A percentile compares a stretch with the other conserved stretches of the same genome.
Conservation (phyloP, 2,329 filamentous ascomycete genomes). For the Alternaria tenuissima region DNA sequence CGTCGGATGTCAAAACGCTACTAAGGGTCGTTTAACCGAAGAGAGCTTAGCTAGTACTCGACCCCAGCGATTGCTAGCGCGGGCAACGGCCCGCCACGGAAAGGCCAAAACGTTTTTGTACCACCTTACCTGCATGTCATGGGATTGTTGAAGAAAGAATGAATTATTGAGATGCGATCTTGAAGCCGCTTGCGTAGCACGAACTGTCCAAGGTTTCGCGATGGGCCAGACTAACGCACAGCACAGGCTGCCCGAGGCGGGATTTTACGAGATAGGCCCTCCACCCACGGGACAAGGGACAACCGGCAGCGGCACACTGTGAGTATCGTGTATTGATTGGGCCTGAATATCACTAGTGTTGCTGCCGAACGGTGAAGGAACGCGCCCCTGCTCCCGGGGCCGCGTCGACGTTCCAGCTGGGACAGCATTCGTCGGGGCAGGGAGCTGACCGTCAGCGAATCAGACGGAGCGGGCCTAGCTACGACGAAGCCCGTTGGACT, state of each 20-base stretch:
- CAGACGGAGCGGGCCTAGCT: not conserved
- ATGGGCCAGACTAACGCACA: not conserved
- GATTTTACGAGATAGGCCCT: not conserved
- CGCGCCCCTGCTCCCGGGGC: not conserved
- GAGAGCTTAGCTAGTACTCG: not conserved
- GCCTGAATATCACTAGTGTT: not conserved
- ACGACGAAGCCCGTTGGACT: not conserved
- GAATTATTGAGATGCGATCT: not conserved
- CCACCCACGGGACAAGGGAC: not conserved
- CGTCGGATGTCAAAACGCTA: slow-evolving; percentile 1
- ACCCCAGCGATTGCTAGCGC: not conserved
- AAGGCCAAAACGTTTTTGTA: not conserved
- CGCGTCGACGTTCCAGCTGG: not conserved
- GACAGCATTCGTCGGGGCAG: not conserved
- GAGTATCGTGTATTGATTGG: not conserved
- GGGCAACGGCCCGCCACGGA: slow-evolving; percentile 3
- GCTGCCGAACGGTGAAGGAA: slow-evolving; percentile 3
- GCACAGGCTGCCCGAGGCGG: not conserved
- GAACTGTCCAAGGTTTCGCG: slow-evolving; percentile 1
- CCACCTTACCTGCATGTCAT: not conserved
- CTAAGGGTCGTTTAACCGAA: not conserved
- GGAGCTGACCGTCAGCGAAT: not conserved
- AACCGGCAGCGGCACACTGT: not conserved
- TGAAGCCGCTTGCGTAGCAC: slow-evolving; percentile 1
- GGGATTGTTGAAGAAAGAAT: not conserved